Evolutionary conservation across 1,139 yeast genomes (phyloP).

Genomic region (Scheffersomyces stambukii): DNA sequence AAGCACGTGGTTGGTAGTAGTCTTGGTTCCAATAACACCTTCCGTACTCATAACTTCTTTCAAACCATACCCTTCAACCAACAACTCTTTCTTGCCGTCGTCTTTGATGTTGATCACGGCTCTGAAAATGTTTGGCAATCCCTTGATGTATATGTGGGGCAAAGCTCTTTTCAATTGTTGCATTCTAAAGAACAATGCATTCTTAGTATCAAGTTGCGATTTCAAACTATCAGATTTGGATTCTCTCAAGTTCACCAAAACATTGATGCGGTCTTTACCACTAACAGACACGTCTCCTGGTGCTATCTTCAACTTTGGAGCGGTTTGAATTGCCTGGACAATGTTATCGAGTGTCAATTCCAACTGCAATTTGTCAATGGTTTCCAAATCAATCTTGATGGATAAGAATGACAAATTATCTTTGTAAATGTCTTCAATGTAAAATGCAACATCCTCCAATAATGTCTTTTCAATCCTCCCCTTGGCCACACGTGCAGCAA

Average conservation of each 20-base stretch:
- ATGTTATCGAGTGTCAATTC: constrained; percentile 85
- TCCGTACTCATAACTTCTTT: constrained; percentile 97
- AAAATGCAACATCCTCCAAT: constrained; percentile 79
- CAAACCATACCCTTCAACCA: constrained; percentile 97
- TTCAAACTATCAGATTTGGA: constrained; percentile 37
- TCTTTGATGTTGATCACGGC: constrained; percentile 94
- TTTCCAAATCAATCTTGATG: constrained; percentile 74
- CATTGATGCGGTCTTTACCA: constrained; percentile 68
- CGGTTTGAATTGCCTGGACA: constrained; percentile 73
- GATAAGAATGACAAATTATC: constrained; percentile 76
- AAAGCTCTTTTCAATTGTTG: constrained; percentile 83
- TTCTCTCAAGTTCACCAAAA: constrained; percentile 63
- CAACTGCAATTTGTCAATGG: constrained; percentile 85
- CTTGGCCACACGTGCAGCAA: constrained; percentile 97
- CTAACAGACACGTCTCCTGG: constrained; percentile 67
- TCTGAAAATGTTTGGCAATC: constrained; percentile 83
- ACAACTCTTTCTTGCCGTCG: constrained; percentile 80
- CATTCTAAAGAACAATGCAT: constrained; percentile 79
- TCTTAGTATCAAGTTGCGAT: constrained; percentile 21
- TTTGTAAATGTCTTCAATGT: constrained; percentile 89
- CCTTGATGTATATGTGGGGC: constrained; percentile 88
- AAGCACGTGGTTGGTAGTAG: constrained; percentile 86
- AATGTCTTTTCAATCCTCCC: constrained; percentile 95
- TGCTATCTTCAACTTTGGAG: constrained; percentile 85
- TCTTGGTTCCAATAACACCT: constrained; percentile 87